Evolutionary conservation across 2,329 filamentous ascomycete genomes (phyloP), one percentile per base, ranked within the genome.

Genomic region (Apiospora sp.): DNA sequence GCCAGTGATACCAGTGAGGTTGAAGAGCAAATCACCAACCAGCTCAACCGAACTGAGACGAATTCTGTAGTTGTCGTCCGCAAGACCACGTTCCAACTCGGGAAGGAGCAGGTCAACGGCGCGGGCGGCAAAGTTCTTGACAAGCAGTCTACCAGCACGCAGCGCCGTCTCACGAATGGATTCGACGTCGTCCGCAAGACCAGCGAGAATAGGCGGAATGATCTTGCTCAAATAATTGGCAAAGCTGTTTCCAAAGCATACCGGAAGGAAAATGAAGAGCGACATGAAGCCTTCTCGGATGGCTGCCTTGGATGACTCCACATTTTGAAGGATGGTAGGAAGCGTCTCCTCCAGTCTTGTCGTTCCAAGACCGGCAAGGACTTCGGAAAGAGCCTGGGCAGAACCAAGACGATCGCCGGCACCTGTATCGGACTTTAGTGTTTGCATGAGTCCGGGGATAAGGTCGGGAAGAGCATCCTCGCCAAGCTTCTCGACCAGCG

Each of bases 251-350:
- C 96, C 96, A 79, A 99, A 99, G 85, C 96, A 99, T 71, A 98
- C 96, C 16, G 96, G 96, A 85, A 99, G 91, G 89, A 98, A 99
- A 77, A 99, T 98, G 84, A 99, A 99, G 54, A 99, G 89, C 10
- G 96, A 98, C 96, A 99, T 99, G 86, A 99, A 99, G 67, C 96
- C 96, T 87, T 99, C 96, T 78, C 96, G 92, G 75, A 99, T 94
- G 71, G 95, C 91, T 24, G 96, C 82, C 83, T 98, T 98, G 77
- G 92, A 91, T 78, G 96, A 98, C 77, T 94, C 92, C 76, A 98
- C 96, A 79, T 99, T 99, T 79, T 98, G 96, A 54, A 99, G 85
- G 77, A 99, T 98, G 16, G 96, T 98, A 51, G 96, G 97, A 67
- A 99, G 86, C 6, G 95, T 98, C 84, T 99, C 97, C 83, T 99